Conservation (phyloP, 2,329 filamentous ascomycete species). For the Fusarium humuli region DNA sequence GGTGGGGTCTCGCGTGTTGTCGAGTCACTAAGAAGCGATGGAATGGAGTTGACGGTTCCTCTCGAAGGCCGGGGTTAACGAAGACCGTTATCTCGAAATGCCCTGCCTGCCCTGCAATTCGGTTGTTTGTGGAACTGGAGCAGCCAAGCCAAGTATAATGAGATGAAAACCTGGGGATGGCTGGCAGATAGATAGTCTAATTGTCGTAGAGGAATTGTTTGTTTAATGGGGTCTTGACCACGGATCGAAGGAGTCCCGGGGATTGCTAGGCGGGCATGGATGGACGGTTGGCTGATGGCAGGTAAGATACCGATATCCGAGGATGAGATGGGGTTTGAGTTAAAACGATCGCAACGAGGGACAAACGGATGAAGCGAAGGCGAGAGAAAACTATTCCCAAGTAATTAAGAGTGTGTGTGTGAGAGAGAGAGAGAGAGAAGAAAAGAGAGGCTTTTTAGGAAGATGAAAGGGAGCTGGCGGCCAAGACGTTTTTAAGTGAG, state of each 20-base stretch:
- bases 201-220: constrained; percentile 23
- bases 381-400: constrained; percentile 21
- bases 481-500: constrained; percentile 35
- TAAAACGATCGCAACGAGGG: constrained; percentile 33
- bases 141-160: constrained; percentile 19
- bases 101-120: constrained; percentile 17
- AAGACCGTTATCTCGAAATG: constrained; percentile 28
- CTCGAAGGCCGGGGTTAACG: constrained; percentile 7
- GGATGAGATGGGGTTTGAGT: constrained; percentile 1
- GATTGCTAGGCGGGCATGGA: constrained; percentile 5
- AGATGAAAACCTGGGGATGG: constrained; percentile 26
- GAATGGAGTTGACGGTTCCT: constrained; percentile 23
- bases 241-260: constrained; percentile 22
- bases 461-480: constrained; percentile 20
- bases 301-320: constrained; percentile 7
- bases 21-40: constrained; percentile 23
- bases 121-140: constrained; percentile 20
- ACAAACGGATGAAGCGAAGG: constrained; percentile 29
- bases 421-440: not conserved
- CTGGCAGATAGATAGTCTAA: not conserved
- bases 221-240: constrained; percentile 19
- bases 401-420: constrained; percentile 1
- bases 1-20: constrained; percentile 30
- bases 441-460: constrained; percentile 19
- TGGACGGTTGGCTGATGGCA: constrained; percentile 3